Percentiles rank a stretch among this genome's conserved stretches.
phyloP scores from a whole-genome alignment of 306 rosid species.

The Inga oerstediana region DNA sequence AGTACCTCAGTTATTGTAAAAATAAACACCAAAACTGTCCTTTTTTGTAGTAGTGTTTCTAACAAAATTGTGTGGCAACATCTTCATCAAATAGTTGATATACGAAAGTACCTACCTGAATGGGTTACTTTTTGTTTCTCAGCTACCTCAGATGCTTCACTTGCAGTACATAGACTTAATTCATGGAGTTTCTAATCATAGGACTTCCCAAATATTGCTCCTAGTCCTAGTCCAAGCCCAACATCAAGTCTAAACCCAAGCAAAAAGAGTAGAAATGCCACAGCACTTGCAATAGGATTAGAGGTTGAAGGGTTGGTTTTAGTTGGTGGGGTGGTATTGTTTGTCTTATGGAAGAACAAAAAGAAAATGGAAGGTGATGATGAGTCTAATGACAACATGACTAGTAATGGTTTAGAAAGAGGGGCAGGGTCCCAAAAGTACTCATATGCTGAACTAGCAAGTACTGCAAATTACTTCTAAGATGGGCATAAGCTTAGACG shows the following conservation, averaged over 20 bases:
- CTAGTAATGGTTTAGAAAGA: background rate
- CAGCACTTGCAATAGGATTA: background rate
- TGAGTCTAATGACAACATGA: background rate
- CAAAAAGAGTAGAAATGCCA: background rate
- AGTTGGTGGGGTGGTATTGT: background rate
- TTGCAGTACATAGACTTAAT: background rate
- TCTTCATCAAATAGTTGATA: background rate
- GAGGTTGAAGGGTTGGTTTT: background rate
- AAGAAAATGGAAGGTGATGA: background rate
- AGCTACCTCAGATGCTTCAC: background rate
- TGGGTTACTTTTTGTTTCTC: background rate
- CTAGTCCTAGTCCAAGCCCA: background rate
- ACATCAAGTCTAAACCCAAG: background rate
- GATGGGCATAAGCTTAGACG: background rate
- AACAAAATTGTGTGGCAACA: background rate
- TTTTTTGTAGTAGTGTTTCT: too few relatives aligned
- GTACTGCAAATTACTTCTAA: background rate
- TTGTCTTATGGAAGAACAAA: background rate
- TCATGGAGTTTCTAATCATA: background rate
- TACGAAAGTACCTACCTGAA: background rate
- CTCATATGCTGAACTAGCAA: background rate
- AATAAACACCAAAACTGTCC: too few relatives aligned
- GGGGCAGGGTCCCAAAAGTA: background rate
- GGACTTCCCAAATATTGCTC: background rate
- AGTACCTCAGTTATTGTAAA: too few relatives aligned